phyloP scores from a whole-genome alignment of 768 basidiomycete species.

The Chalciporus pseudorubinellus region DNA sequence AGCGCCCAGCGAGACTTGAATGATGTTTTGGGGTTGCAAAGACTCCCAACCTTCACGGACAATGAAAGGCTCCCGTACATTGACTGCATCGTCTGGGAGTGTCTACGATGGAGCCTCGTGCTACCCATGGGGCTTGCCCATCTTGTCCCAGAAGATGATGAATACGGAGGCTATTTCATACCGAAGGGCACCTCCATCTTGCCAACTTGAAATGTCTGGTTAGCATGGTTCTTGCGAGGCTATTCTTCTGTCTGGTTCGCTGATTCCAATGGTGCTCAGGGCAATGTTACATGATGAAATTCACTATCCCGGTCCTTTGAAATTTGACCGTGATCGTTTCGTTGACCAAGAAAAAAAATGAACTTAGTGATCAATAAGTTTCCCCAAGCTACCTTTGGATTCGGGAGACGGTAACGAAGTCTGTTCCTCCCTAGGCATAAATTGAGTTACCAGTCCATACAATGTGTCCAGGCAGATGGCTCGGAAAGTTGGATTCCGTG shows the following conservation, averaged over 20 bases:
- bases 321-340: constrained; percentile 40
- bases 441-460: constrained; percentile 20
- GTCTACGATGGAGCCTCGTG: constrained; percentile 46
- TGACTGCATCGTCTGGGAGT: constrained; percentile 32
- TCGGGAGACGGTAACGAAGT: constrained; percentile 36
- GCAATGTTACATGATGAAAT: constrained; percentile 40
- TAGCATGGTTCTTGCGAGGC: constrained; percentile 11
- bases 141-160: constrained; percentile 39
- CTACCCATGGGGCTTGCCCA: constrained; percentile 22
- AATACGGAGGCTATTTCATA: constrained; percentile 43
- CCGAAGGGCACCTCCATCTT: constrained; percentile 45
- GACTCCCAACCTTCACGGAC: constrained; percentile 44
- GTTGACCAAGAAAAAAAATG: constrained; percentile 25
- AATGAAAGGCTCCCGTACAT: constrained; percentile 43
- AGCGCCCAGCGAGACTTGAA: constrained; percentile 55
- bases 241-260: constrained; percentile 11
- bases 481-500: constrained; percentile 43
- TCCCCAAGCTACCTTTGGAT: constrained; percentile 41
- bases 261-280: constrained; percentile 30
- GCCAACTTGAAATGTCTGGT: constrained; percentile 53
- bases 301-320: constrained; percentile 40
- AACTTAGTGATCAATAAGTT: constrained; percentile 33
- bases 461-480: constrained; percentile 43
- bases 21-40: constrained; percentile 39
- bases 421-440: neutral